Evolutionary conservation across 164 flowering plant species (phyloP).

Genomic region (Echeveria elegans): DNA sequence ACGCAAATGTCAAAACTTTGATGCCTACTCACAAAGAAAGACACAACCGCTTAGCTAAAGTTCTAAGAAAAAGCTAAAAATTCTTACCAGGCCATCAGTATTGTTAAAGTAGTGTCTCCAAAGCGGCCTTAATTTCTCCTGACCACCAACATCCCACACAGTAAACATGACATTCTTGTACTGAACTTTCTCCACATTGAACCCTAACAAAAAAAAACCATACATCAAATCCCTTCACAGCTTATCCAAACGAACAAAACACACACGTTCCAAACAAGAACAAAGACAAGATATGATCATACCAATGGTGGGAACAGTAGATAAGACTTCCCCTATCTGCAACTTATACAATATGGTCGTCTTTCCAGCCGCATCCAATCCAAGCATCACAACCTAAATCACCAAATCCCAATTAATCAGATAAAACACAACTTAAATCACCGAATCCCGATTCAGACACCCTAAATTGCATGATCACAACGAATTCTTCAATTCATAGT

Average conservation of each 20-base stretch:
- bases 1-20: too few species aligned
- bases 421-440: too few species aligned
- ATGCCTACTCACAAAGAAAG: too few species aligned
- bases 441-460: not conserved
- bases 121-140: constrained; percentile 89
- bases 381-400: constrained; percentile 96
- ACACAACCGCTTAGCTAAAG: too few species aligned
- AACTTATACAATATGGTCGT: constrained; percentile 93
- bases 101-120: constrained; percentile 99
- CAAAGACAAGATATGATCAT: not conserved
- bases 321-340: constrained; percentile 93
- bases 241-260: not conserved
- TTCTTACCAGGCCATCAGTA: constrained; percentile 90
- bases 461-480: not conserved
- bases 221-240: not conserved
- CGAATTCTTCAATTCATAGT: constrained; percentile 6
- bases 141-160: constrained; percentile 99
- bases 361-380: constrained; percentile 99
- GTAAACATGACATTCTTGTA: constrained; percentile 95
- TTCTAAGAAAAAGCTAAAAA: not conserved
- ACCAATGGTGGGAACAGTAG: constrained; percentile 99
- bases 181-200: constrained; percentile 98
- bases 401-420: constrained; percentile 7
- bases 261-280: not conserved
- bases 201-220: constrained; percentile 44